phyloP scores from a whole-genome alignment of 345 rosid genomes.

The Gossypium ekmanianum region DNA sequence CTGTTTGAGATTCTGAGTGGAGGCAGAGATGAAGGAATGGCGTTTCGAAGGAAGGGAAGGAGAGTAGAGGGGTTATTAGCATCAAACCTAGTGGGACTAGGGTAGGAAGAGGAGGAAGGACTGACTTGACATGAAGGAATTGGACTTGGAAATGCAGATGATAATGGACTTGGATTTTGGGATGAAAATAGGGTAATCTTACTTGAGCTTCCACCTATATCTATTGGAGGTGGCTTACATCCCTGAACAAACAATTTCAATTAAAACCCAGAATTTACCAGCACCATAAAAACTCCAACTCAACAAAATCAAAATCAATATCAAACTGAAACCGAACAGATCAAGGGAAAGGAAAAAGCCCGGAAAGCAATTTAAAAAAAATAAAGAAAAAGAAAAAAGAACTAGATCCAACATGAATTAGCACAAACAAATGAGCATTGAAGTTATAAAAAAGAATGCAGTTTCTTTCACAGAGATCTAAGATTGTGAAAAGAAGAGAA shows the following conservation, averaged over 20 bases:
- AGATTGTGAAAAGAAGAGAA: too few relatives aligned
- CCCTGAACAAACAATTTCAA: neutral
- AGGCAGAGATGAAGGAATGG: slow-evolving; percentile 1
- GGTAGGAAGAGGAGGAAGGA: neutral
- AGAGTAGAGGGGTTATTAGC: slow-evolving; percentile 14
- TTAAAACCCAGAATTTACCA: slow-evolving; percentile 3
- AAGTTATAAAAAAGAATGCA: neutral
- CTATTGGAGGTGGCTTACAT: neutral
- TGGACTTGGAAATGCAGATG: neutral
- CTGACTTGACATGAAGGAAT: slow-evolving; percentile 8
- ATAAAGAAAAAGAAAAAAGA: neutral
- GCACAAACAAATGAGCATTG: neutral
- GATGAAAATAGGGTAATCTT: neutral
- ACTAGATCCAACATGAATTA: neutral
- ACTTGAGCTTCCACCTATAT: neutral
- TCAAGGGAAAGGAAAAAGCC: neutral
- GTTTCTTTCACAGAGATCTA: neutral
- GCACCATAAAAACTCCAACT: neutral
- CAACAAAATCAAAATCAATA: neutral
- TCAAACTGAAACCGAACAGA: too few relatives aligned
- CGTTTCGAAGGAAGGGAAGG: neutral
- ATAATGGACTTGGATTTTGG: slow-evolving; percentile 1
- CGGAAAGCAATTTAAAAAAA: neutral
- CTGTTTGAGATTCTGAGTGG: slow-evolving; percentile 1
- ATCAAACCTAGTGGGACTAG: neutral